phyloP scores from a whole-genome alignment of 2,329 filamentous ascomycete genomes.

The Talaromyces islandicus region DNA sequence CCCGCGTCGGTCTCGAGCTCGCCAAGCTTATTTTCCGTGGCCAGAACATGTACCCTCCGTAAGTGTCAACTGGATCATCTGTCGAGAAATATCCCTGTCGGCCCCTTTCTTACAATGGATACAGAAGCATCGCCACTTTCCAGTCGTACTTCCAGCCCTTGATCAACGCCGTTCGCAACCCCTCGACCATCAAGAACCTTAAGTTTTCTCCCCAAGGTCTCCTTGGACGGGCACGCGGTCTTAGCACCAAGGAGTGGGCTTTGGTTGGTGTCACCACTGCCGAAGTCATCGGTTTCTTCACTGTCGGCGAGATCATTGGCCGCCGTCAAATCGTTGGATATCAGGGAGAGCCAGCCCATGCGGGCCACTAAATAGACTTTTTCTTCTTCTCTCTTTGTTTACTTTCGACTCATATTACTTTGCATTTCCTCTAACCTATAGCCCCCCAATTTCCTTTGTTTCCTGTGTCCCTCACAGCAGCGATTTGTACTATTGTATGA shows the following conservation, averaged over 20 bases:
- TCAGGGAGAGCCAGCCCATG: slow-evolving; percentile 58
- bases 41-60: slow-evolving; percentile 94
- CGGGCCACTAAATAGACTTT: slow-evolving; percentile 27
- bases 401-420: neutral
- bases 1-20: slow-evolving; percentile 80
- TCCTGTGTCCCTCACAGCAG: slow-evolving; percentile 18
- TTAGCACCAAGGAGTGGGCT: slow-evolving; percentile 65
- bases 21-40: slow-evolving; percentile 78
- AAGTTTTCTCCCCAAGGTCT: slow-evolving; percentile 49
- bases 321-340: slow-evolving; percentile 94
- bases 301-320: slow-evolving; percentile 93
- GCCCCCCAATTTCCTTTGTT: slow-evolving; percentile 25
- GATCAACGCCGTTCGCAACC: slow-evolving; percentile 66
- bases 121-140: slow-evolving; percentile 71
- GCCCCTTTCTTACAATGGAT: slow-evolving; percentile 4
- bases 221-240: slow-evolving; percentile 58
- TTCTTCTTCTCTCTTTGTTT: neutral
- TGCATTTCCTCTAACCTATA: neutral
- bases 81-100: neutral
- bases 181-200: slow-evolving; percentile 53
- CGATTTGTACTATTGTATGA: slow-evolving; percentile 39
- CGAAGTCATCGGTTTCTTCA: slow-evolving; percentile 94
- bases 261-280: slow-evolving; percentile 72
- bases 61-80: slow-evolving; percentile 43
- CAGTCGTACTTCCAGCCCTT: slow-evolving; percentile 78